Evolutionary conservation across 108 stramenopile species (phyloP).

Genomic region (Discostella stelligeroides): DNA sequence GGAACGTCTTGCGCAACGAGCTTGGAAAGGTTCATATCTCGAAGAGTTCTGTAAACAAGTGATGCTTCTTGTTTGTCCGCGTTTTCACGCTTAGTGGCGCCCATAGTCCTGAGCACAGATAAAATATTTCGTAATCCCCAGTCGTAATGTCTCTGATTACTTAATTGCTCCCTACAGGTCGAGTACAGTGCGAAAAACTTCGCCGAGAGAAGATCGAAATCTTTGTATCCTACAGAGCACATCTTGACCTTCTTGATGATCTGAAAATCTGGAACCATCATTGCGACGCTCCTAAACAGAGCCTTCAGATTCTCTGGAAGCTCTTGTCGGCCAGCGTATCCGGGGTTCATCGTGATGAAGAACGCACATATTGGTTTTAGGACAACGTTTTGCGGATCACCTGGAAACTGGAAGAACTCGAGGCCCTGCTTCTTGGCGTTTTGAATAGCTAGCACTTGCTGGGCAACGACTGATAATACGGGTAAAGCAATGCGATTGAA

Average conservation of each 20-base stretch:
- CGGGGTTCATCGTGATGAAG: constrained; percentile 96
- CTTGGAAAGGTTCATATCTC: constrained; percentile 94
- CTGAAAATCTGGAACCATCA: constrained; percentile 94
- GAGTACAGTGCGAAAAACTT: constrained; percentile 90
- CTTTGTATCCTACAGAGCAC: constrained; percentile 86
- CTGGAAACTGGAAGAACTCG: constrained; percentile 86
- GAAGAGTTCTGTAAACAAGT: constrained; percentile 87
- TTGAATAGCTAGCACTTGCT: constrained; percentile 89
- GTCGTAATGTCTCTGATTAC: constrained; percentile 91
- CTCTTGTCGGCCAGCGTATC: constrained; percentile 93
- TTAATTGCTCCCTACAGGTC: constrained; percentile 90
- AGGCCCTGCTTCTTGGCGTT: constrained; percentile 88
- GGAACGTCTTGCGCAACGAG: constrained; percentile 93
- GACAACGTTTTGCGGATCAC: constrained; percentile 86
- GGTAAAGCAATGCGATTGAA: constrained; percentile 93
- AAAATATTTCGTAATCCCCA: constrained; percentile 92
- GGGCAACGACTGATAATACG: constrained; percentile 91
- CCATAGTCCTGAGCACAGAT: constrained; percentile 87
- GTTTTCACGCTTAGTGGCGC: constrained; percentile 88
- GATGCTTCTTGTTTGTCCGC: constrained; percentile 72
- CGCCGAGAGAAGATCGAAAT: constrained; percentile 81
- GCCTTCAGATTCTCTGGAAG: constrained; percentile 94
- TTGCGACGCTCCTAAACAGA: constrained; percentile 91
- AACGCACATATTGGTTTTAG: constrained; percentile 87
- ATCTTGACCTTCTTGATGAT: constrained; percentile 96